Evolutionary conservation across 257 asterid genomes (phyloP).

Genomic region (Plantago ovata): DNA sequence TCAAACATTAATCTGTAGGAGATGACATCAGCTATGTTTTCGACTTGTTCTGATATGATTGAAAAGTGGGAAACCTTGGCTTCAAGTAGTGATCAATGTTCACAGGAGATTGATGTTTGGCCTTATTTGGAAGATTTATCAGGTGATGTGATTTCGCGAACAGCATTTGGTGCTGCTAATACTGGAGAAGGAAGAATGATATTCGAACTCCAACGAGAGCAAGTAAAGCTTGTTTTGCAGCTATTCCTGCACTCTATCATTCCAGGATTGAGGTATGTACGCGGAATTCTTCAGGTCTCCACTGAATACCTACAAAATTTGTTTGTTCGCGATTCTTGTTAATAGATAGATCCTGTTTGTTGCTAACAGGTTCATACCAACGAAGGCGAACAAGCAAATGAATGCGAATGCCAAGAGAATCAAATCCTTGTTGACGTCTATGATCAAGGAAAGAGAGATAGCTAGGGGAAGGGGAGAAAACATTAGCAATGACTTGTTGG

Average conservation of each 20-base stretch:
- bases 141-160: constrained; percentile 37
- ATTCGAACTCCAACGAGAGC: not conserved
- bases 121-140: constrained; percentile 42
- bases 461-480: not conserved
- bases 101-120: constrained; percentile 40
- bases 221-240: constrained; percentile 10
- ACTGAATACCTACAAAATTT: no score
- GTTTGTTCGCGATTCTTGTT: no score
- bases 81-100: constrained; percentile 2
- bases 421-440: not conserved
- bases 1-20: not conserved
- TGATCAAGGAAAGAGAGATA: constrained; percentile 1
- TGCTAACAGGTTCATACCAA: constrained; percentile 6
- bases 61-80: constrained; percentile 38
- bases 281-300: no score
- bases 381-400: not conserved
- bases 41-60: constrained; percentile 31
- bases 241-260: not conserved
- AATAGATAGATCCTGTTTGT: not conserved
- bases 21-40: constrained; percentile 6
- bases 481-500: constrained; percentile 6
- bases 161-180: constrained; percentile 42
- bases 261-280: not conserved
- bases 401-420: not conserved
- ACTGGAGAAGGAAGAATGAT: constrained; percentile 25